A percentile compares a stretch with the other conserved stretches of the same genome.
Evolutionary conservation across 352 stramenopile genomes (phyloP).

Genomic region (Pythium scleroteichum): DNA sequence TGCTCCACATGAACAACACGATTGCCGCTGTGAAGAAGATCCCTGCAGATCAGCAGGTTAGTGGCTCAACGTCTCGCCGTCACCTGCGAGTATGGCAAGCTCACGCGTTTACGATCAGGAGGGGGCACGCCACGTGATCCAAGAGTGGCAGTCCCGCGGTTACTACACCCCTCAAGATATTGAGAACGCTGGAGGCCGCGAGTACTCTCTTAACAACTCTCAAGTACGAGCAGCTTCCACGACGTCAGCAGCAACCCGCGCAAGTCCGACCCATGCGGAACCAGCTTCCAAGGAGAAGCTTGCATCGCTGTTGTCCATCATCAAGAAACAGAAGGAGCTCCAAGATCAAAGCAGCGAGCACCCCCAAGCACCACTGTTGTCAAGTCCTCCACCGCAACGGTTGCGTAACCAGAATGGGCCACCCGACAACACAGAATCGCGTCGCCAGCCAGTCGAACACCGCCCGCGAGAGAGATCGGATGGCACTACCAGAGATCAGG

Average conservation of each 20-base stretch:
- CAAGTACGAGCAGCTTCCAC: background rate
- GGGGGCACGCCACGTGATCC: conserved; percentile 67
- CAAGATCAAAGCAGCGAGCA: conserved; percentile 28
- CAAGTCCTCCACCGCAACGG: conserved; percentile 1
- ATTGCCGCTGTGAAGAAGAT: conserved; percentile 73
- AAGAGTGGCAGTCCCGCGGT: conserved; percentile 76
- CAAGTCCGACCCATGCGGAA: conserved; percentile 24
- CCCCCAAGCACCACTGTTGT: conserved; percentile 9
- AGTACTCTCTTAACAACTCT: conserved; percentile 33
- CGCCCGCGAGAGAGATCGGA: conserved; percentile 2
- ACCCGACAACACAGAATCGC: background rate
- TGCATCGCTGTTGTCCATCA: conserved; percentile 76
- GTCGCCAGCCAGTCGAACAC: conserved; percentile 9
- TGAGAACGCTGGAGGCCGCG: conserved; percentile 55
- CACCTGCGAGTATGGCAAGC: too few species aligned
- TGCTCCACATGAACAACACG: conserved; percentile 72
- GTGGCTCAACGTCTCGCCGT: too few species aligned
- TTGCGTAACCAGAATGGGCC: background rate
- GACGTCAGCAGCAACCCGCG: background rate
- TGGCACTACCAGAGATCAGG: conserved; percentile 13
- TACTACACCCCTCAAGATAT: conserved; percentile 70
- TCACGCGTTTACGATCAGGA: conserved; percentile 24
- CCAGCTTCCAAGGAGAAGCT: conserved; percentile 37
- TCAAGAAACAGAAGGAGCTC: conserved; percentile 82
- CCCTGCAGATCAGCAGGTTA: conserved; percentile 59